These are phyloP conservation scores for Nannizziopsis arthrosporioides DNA, from an alignment of 2,329 filamentous ascomycete genomes.

Conservation along the genomic window DNA sequence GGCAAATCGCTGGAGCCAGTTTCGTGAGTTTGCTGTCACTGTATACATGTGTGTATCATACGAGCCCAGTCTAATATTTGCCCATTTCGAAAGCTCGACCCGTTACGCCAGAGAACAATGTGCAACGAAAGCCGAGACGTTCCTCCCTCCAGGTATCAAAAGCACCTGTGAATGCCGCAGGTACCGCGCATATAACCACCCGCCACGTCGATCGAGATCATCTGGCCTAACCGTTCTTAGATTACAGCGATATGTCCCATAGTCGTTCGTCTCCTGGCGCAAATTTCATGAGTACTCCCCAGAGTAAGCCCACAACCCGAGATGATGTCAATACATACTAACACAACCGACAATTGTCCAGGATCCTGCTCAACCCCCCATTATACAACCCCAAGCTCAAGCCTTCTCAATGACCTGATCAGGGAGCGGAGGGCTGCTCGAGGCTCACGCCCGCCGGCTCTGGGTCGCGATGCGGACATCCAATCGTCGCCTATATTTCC, in stretches of 20 bases:
- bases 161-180: neutral
- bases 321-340: too few relatives aligned
- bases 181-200: neutral
- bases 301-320: neutral
- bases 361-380: constrained; percentile 14
- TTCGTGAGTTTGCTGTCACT: neutral
- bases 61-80: neutral
- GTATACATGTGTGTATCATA: neutral
- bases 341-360: neutral
- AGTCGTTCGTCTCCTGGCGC: neutral
- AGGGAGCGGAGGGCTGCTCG: constrained; percentile 33
- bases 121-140: neutral
- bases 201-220: neutral
- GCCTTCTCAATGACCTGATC: constrained; percentile 30
- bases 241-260: constrained; percentile 1
- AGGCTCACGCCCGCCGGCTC: constrained; percentile 19
- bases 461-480: constrained; percentile 17
- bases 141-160: constrained; percentile 6
- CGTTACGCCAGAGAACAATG: neutral
- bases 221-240: neutral
- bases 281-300: neutral
- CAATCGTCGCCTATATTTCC: constrained; percentile 14
- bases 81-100: neutral
- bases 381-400: constrained; percentile 31
- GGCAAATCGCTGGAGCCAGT: neutral